Evolutionary conservation across 768 basidiomycete species (phyloP), one percentile per base, ranked within the genome.

Genomic region (Tricholoma flavovirens): DNA sequence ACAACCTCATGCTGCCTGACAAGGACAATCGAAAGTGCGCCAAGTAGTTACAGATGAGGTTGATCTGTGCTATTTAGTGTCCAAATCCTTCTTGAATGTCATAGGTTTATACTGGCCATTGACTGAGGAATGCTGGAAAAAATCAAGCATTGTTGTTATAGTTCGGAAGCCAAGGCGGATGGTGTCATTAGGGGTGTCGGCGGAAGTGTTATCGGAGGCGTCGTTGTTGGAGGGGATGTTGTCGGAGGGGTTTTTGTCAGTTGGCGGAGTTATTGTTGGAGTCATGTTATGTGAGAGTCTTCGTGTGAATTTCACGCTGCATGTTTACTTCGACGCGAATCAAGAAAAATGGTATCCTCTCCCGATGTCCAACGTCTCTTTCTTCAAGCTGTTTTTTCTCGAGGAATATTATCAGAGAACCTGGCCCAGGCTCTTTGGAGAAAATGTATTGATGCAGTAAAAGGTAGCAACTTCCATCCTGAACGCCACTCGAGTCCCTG

Each of bases 311-410:
- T 36, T 15, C 15, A 3, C 5, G 35, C 8, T 35, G 4, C n/a
- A n/a, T n/a, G n/a, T n/a, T n/a, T n/a, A n/a, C n/a, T n/a, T n/a
- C n/a, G n/a, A 29, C 33, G 33, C 33, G 33, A 33, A 40, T 40
- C 9, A 42, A 42, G 19, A 2, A 24, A 43, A 7, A 75, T 83
- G 74, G 77, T 76, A 40, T 74, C 75, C 35, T 62, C 80, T n/a
- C 72, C 72, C 67, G 88, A 92, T 66, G 84, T 89, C 4, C 82
- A 83, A 59, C 81, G 83, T 35, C 79, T 94, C 46, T 93, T 90
- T 62, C 78, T 93, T 17, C 92, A 94, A 59, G 83, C 88, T 0
- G 71, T 92, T 19, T 72, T 93, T 22, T 89, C 90, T 19, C 79
- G 90, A 15, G 79, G 85, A 14, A 69, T 83, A 8, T 67, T 93